phyloP scores from a whole-genome alignment of 768 basidiomycete genomes.

The Lactarius quietus region DNA sequence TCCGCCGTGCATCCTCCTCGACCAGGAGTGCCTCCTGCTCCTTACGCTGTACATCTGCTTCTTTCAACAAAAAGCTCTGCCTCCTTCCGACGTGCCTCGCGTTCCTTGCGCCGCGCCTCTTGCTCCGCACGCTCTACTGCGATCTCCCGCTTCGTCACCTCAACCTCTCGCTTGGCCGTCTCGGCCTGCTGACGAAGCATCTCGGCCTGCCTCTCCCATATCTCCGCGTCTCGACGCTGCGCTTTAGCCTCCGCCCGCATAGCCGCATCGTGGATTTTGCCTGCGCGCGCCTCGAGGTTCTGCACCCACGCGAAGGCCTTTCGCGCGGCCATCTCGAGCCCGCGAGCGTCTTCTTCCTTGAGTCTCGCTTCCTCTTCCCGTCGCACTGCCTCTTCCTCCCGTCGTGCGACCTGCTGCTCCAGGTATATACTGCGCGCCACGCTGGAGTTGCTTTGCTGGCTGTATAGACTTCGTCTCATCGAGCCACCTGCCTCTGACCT shows the following conservation, averaged over 20 bases:
- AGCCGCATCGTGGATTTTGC: constrained; percentile 12
- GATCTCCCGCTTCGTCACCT: constrained; percentile 10
- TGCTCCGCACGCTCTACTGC: constrained; percentile 12
- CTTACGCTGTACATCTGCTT: constrained; percentile 8
- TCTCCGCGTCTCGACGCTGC: constrained; percentile 10
- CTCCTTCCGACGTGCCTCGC: constrained; percentile 16
- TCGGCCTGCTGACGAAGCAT: constrained; percentile 7
- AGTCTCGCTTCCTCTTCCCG: constrained; percentile 10
- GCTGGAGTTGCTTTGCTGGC: constrained; percentile 15
- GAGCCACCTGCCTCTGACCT: constrained; percentile 11
- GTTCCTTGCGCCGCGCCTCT: constrained; percentile 4
- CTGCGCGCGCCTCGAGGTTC: constrained; percentile 13
- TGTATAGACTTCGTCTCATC: constrained; percentile 4
- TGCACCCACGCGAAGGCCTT: constrained; percentile 16
- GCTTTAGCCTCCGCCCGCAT: constrained; percentile 11
- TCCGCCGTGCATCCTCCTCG: constrained; percentile 5
- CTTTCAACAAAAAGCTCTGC: constrained; percentile 8
- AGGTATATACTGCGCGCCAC: constrained; percentile 9
- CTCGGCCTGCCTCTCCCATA: constrained; percentile 17
- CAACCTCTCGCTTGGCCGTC: constrained; percentile 10
- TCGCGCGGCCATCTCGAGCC: constrained; percentile 17
- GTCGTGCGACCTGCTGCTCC: constrained; percentile 16
- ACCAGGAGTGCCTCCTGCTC: constrained; percentile 8
- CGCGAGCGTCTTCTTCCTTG: constrained; percentile 10
- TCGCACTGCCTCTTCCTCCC: constrained; percentile 14